Evolutionary conservation across 352 stramenopile genomes (phyloP).

Genomic region (Phytophthora boehmeriae): DNA sequence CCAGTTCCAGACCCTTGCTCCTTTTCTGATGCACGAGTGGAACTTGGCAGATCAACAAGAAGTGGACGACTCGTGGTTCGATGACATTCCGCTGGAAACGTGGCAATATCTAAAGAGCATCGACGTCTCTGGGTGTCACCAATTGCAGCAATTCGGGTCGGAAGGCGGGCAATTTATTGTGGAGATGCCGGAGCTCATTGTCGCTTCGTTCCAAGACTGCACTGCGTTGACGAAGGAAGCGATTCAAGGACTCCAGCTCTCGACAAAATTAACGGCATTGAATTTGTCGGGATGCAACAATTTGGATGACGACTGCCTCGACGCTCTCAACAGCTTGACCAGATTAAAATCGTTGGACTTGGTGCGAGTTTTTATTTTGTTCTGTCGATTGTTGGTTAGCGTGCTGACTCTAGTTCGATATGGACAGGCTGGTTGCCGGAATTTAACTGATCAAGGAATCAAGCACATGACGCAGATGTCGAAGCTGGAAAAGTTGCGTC

Average conservation of each 20-base stretch:
- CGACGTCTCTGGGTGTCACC: constrained; percentile 57
- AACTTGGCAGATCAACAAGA: constrained; percentile 49
- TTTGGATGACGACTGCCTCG: constrained; percentile 61
- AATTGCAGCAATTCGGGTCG: constrained; percentile 58
- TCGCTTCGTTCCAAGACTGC: constrained; percentile 62
- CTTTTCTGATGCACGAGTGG: constrained; percentile 69
- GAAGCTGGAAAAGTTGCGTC: constrained; percentile 55
- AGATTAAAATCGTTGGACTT: constrained; percentile 57
- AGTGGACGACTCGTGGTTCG: constrained; percentile 73
- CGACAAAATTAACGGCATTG: constrained; percentile 55
- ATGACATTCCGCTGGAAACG: constrained; percentile 44
- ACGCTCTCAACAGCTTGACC: constrained; percentile 42
- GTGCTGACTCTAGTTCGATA: constrained; percentile 3
- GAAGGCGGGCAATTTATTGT: constrained; percentile 18
- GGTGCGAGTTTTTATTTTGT: constrained; percentile 32
- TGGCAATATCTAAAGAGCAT: constrained; percentile 63
- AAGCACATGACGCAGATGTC: constrained; percentile 47
- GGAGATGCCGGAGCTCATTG: constrained; percentile 55
- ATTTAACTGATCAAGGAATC: constrained; percentile 62
- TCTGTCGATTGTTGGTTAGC: no score
- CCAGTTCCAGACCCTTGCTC: constrained; percentile 59
- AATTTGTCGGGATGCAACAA: constrained; percentile 66
- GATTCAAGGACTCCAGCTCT: constrained; percentile 63
- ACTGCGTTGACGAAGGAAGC: constrained; percentile 43
- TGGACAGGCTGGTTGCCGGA: constrained; percentile 52